Base-by-base conservation (phyloP, 2,329 filamentous ascomycete genomes). In the Alternaria solani region DNA sequence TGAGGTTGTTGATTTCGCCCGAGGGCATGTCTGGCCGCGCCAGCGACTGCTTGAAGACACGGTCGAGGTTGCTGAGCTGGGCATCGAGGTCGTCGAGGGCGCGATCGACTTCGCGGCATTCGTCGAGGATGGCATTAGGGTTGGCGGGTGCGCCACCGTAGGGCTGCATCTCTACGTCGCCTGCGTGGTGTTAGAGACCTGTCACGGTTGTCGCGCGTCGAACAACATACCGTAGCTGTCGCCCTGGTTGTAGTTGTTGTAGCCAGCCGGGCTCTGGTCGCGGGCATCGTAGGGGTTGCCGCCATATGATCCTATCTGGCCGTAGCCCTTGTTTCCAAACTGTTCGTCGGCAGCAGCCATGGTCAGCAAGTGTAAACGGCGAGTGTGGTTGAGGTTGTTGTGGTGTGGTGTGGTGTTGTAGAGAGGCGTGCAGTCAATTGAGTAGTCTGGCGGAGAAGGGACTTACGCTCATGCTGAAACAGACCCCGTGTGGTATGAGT, bases 121-220 rank as follows among this genome's bases (percentile, higher is more conserved):
- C 90, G 81, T 96, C 92, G 61, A 97, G 86, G 68, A 96, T 91
- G 57, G 87, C 87, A 75, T 92, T 93, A 43, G 91, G 88, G 77
- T 93, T 71, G 43, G 70, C 71, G 65, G 67, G 70, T 59, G 62
- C 68, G 18, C 68, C 52, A 5, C 43, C 57, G 39, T 91, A 84
- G 12, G 89, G 85, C 47, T 87, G 86, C 89, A 93, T 91, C 80
- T 94, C 91, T 69, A 92, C 55, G 28, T 55, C 88, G 51, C 66
- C 75, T 76, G 68, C 20, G 41, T 26, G n/a, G 44, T 55, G 65
- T 73, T 60, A 74, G 68, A 56, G 42, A 53, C 20, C 67, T 16
- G 56, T 18, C 28, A 23, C 73, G 61, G 74, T 70, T 36, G 68
- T 59, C 55, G 48, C 69, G 66, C 41, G 72, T 75, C 70, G 59